phyloP scores from a whole-genome alignment of 139 green algal species.

The Chlorella ohadii region DNA sequence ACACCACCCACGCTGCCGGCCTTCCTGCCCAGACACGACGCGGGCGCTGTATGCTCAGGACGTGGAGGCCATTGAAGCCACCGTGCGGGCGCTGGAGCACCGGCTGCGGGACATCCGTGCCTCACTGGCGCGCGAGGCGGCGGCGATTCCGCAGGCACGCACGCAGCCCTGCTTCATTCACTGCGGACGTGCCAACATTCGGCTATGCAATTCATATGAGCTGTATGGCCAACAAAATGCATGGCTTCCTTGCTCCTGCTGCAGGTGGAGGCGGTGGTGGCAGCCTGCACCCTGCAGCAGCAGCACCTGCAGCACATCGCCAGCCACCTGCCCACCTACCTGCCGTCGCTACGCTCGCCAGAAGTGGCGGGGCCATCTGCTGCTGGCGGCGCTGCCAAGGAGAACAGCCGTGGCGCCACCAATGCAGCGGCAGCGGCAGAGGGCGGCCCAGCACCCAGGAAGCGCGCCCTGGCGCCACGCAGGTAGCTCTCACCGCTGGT shows the following conservation, averaged over 20 bases:
- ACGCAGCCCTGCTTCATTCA: too few relatives aligned
- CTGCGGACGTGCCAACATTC: too few relatives aligned
- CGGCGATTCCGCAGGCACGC: conserved; percentile 25
- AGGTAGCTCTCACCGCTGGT: too few relatives aligned
- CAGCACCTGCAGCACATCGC: conserved; percentile 59
- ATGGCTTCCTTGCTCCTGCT: too few relatives aligned
- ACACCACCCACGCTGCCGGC: neutral
- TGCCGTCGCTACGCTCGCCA: conserved; percentile 49
- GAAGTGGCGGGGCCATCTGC: conserved; percentile 13
- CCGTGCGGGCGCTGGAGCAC: conserved; percentile 39
- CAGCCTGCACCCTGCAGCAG: conserved; percentile 50
- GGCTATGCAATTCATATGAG: too few relatives aligned
- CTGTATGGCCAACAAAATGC: too few relatives aligned
- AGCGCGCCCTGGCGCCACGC: neutral
- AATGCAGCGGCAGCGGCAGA: conserved; percentile 1
- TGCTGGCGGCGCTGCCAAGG: neutral
- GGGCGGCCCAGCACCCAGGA: neutral
- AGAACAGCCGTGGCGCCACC: neutral
- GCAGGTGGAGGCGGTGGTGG: conserved; percentile 56
- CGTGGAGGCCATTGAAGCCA: conserved; percentile 42
- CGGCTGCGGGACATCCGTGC: conserved; percentile 29
- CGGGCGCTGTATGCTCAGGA: conserved; percentile 37
- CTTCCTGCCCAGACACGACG: conserved; percentile 12
- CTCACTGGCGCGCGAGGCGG: conserved; percentile 27
- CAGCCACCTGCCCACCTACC: conserved; percentile 55